A percentile compares a stretch with the other conserved stretches of the same genome.
phyloP scores from a whole-genome alignment of 2,329 filamentous ascomycete genomes.

The Aspergillus caelatus region DNA sequence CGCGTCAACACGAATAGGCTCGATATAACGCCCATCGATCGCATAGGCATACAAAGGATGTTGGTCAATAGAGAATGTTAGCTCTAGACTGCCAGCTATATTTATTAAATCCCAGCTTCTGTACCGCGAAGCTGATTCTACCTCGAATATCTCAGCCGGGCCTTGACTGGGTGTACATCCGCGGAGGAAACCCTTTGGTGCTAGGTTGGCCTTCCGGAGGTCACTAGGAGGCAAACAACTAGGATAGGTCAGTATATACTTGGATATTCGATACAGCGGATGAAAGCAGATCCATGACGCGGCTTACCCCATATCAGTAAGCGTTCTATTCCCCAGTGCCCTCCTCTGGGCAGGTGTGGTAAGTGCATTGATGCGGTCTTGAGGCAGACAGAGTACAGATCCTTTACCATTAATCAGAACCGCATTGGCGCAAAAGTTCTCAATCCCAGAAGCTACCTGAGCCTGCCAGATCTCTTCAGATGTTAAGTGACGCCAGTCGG shows the following conservation, averaged over 20 bases:
- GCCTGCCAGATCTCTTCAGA: slow-evolving; percentile 48
- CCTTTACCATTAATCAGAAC: slow-evolving; percentile 64
- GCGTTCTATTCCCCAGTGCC: slow-evolving; percentile 21
- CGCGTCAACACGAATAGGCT: slow-evolving; percentile 43
- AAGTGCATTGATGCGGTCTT: slow-evolving; percentile 33
- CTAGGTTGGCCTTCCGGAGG: slow-evolving; percentile 21
- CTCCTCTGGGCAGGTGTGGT: slow-evolving; percentile 26
- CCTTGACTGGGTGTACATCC: slow-evolving; percentile 31
- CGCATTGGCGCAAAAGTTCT: slow-evolving; percentile 61
- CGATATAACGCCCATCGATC: slow-evolving; percentile 48
- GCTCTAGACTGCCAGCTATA: slow-evolving; percentile 33
- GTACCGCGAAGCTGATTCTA: slow-evolving; percentile 36
- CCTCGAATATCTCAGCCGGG: slow-evolving; percentile 31
- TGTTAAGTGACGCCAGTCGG: slow-evolving; percentile 60
- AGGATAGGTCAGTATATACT: not conserved
- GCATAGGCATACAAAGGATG: slow-evolving; percentile 51
- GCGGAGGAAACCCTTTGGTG: slow-evolving; percentile 25
- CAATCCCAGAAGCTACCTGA: slow-evolving; percentile 33
- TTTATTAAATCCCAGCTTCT: slow-evolving; percentile 44
- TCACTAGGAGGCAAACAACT: slow-evolving; percentile 30
- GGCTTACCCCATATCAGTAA: slow-evolving; percentile 34
- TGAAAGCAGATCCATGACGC: not conserved
- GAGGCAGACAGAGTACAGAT: slow-evolving; percentile 29
- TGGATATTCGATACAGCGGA: not conserved
- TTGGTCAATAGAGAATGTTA: slow-evolving; percentile 48